phyloP scores from a whole-genome alignment of 768 basidiomycete genomes.

The Hypsizygus marmoreus region DNA sequence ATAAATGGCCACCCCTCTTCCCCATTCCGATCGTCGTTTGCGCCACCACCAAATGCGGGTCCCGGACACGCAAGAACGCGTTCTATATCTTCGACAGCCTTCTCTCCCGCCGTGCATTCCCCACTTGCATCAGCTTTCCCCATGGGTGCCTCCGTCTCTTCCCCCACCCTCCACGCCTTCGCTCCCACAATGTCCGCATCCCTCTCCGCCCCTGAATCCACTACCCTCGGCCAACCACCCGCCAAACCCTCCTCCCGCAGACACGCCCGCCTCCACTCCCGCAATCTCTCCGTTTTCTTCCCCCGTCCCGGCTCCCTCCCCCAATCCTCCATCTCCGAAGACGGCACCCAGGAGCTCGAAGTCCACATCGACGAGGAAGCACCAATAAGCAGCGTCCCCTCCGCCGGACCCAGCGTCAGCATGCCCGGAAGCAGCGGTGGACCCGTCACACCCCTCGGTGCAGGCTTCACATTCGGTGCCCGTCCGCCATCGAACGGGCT shows the following conservation, averaged over 20 bases:
- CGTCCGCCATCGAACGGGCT: slow-evolving; percentile 41
- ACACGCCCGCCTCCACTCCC: slow-evolving; percentile 80
- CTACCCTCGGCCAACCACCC: no score
- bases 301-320: slow-evolving; percentile 74
- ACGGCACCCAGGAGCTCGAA: slow-evolving; percentile 57
- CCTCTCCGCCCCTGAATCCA: no score
- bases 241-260: slow-evolving; percentile 22
- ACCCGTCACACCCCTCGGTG: slow-evolving; percentile 43
- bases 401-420: slow-evolving; percentile 40
- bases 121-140: slow-evolving; percentile 44
- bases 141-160: slow-evolving; percentile 21
- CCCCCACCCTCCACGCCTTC: slow-evolving; percentile 53
- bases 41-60: slow-evolving; percentile 55
- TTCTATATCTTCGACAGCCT: slow-evolving; percentile 50
- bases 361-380: slow-evolving; percentile 46
- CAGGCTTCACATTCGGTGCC: slow-evolving; percentile 68
- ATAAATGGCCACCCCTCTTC: slow-evolving; percentile 26
- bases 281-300: slow-evolving; percentile 91
- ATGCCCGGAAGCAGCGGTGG: slow-evolving; percentile 34
- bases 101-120: slow-evolving; percentile 50
- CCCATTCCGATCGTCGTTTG: slow-evolving; percentile 34
- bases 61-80: slow-evolving; percentile 45
- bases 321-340: slow-evolving; percentile 65
- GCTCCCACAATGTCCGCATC: slow-evolving; percentile 30
- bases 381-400: slow-evolving; percentile 48